phyloP scores from a whole-genome alignment of 129 eudicot genomes.

The Saussurea involucrata region DNA sequence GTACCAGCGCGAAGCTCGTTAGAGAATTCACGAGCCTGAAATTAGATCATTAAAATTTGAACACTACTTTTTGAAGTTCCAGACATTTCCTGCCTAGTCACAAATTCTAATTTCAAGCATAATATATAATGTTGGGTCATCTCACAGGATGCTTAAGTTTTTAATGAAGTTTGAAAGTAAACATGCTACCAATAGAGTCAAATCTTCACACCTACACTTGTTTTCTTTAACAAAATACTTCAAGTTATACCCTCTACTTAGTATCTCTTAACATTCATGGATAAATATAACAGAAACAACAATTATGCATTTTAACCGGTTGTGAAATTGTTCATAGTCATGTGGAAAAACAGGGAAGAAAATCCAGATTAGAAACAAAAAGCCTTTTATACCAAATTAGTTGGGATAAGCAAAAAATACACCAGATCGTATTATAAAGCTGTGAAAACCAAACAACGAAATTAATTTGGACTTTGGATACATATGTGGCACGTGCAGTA shows the following conservation, averaged over 20 bases:
- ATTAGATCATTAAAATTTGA: conserved; percentile 8
- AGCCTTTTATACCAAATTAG: not conserved
- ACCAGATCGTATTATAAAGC: not conserved
- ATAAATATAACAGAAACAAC: not conserved
- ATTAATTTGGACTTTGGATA: not conserved
- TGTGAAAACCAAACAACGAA: not conserved
- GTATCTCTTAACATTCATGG: not conserved
- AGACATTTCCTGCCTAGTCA: not conserved
- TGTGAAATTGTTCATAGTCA: not conserved
- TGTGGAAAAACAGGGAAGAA: not conserved
- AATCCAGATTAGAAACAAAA: not conserved
- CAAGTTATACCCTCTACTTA: not conserved
- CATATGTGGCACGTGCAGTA: not conserved
- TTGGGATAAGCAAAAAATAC: not conserved
- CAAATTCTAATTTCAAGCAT: not conserved
- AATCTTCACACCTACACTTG: not conserved
- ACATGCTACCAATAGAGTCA: not conserved
- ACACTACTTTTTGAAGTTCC: not conserved
- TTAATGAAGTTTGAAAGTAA: not conserved
- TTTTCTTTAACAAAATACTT: not conserved
- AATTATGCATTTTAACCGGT: not conserved
- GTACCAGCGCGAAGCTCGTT: conserved; percentile 85
- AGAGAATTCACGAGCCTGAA: conserved; percentile 87
- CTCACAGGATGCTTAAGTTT: not conserved
- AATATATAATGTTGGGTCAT: not conserved